Conservation (phyloP, 371 early-diverging fungal species). For the Gilbertella persicaria region DNA sequence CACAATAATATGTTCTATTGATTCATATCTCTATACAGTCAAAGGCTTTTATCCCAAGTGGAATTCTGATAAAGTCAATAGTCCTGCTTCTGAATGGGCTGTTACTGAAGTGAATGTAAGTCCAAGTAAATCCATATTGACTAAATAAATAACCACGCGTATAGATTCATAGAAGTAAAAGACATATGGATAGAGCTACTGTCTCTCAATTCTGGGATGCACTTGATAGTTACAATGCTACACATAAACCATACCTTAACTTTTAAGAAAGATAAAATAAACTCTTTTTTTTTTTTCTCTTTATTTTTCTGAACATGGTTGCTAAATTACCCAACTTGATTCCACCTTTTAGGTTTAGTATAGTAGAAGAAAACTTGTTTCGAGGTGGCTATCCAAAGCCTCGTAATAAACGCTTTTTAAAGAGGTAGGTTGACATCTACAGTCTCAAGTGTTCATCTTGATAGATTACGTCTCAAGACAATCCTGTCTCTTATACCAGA, state of each 20-base stretch:
- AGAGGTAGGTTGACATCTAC: slow-evolving; percentile 48
- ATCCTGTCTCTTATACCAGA: slow-evolving; percentile 88
- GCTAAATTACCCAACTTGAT: slow-evolving; percentile 58
- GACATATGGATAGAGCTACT: slow-evolving; percentile 76
- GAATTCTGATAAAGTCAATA: slow-evolving; percentile 67
- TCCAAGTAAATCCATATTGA: background rate
- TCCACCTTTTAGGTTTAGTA: slow-evolving; percentile 85
- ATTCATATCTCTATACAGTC: slow-evolving; percentile 32
- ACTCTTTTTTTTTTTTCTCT: background rate
- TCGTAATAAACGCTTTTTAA: slow-evolving; percentile 83
- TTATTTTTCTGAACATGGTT: slow-evolving; percentile 16
- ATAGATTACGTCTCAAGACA: slow-evolving; percentile 73
- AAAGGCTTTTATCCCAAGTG: slow-evolving; percentile 83
- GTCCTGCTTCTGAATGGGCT: slow-evolving; percentile 71
- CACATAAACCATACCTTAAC: slow-evolving; percentile 56
- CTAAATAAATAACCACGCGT: background rate
- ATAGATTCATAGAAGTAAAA: slow-evolving; percentile 71
- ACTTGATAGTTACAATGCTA: slow-evolving; percentile 66
- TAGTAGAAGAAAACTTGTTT: slow-evolving; percentile 79
- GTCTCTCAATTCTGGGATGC: slow-evolving; percentile 80
- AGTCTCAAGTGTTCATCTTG: background rate
- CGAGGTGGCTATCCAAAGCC: slow-evolving; percentile 88
- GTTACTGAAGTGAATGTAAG: slow-evolving; percentile 70
- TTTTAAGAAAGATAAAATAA: slow-evolving; percentile 30
- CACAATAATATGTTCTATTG: background rate